These are phyloP conservation scores for Claviceps arundinis DNA, from an alignment of 2,329 filamentous ascomycete genomes.

Conservation along the genomic window DNA sequence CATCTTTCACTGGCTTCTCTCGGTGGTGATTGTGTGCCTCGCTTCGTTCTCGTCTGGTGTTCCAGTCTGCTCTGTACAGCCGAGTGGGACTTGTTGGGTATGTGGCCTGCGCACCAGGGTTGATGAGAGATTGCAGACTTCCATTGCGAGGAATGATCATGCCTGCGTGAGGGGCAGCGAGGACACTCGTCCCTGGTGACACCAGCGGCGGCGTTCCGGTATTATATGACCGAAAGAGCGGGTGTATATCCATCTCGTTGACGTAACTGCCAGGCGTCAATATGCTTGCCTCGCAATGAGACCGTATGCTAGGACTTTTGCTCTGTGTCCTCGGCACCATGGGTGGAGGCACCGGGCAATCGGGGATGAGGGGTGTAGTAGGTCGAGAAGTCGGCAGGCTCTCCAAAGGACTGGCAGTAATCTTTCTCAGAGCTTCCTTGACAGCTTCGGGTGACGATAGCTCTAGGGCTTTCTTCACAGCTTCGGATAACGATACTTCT, in stretches of 20 bases:
- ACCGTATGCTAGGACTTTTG: conserved; percentile 30
- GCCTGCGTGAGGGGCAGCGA: conserved; percentile 55
- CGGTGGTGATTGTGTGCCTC: not conserved
- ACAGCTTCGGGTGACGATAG: conserved; percentile 31
- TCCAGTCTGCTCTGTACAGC: conserved; percentile 13
- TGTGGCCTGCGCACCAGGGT: conserved; percentile 33
- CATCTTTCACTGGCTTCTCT: conserved; percentile 29
- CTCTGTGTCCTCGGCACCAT: conserved; percentile 34
- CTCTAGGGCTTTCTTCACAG: conserved; percentile 27
- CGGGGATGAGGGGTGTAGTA: conserved; percentile 32
- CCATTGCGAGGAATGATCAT: conserved; percentile 44
- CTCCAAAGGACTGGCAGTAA: conserved; percentile 50
- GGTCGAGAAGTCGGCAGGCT: conserved; percentile 51
- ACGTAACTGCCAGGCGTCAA: conserved; percentile 14
- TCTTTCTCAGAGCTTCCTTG: conserved; percentile 51
- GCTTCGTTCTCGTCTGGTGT: not conserved
- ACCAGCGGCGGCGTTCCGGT: conserved; percentile 43
- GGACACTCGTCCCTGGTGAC: conserved; percentile 57
- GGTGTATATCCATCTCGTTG: conserved; percentile 60
- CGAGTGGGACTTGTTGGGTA: conserved; percentile 34
- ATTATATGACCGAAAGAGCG: conserved; percentile 61
- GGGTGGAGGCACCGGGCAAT: conserved; percentile 39
- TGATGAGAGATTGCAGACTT: conserved; percentile 37
- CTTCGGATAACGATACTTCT: too few species aligned
- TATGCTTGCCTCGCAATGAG: conserved; percentile 16